These are phyloP conservation scores for Ophidiomyces ophidiicola DNA, from an alignment of 2,329 filamentous ascomycete genomes.

Conservation along the genomic window DNA sequence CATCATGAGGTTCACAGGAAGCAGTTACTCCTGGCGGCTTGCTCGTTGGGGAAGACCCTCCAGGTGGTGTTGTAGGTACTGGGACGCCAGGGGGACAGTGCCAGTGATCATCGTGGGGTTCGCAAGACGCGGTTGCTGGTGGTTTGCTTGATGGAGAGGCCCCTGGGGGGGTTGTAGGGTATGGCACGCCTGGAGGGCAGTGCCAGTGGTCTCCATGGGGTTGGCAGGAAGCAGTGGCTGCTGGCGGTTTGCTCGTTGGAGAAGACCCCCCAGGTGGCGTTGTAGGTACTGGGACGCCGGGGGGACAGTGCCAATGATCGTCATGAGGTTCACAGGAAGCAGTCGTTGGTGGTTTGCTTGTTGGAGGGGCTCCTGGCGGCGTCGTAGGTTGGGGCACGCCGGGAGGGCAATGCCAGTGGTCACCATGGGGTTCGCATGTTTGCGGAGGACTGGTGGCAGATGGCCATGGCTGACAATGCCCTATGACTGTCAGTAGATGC, in stretches of 20 bases:
- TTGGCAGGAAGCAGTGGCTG: not conserved
- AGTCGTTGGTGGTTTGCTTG: not conserved
- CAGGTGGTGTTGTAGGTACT: not conserved
- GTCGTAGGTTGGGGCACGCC: not conserved
- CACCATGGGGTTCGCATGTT: constrained; percentile 1
- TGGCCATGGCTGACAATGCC: not conserved
- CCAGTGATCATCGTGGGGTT: not conserved
- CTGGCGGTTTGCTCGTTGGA: not conserved
- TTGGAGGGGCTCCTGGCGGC: not conserved
- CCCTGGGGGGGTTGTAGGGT: not conserved
- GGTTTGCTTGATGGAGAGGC: not conserved
- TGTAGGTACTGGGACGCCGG: constrained; percentile 4
- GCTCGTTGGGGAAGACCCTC: not conserved
- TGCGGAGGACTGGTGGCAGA: not conserved
- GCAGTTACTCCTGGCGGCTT: not conserved
- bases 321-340: constrained; percentile 1
- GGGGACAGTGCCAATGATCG: constrained; percentile 6
- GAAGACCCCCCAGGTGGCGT: not conserved
- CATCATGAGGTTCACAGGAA: not conserved
- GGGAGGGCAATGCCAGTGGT: constrained; percentile 4
- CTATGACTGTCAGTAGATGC: not conserved
- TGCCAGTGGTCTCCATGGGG: constrained; percentile 1
- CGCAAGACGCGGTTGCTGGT: not conserved
- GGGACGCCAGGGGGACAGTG: not conserved
- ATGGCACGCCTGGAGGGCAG: not conserved